These are phyloP conservation scores for Backusella circina DNA, from an alignment of 192 early-diverging fungal species.

Conservation along the genomic window DNA sequence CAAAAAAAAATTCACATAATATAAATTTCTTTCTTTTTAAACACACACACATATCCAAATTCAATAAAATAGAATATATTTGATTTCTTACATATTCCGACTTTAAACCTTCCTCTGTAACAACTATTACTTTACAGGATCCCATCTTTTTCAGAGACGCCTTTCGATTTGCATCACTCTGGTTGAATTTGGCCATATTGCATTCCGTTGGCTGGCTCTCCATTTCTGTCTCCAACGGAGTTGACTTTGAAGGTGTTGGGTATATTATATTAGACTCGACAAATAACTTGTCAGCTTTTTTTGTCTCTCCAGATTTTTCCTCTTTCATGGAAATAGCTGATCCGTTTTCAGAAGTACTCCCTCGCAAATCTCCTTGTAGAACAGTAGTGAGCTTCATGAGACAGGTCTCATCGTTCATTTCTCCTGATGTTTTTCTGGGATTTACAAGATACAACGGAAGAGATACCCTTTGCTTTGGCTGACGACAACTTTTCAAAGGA, in stretches of 20 bases:
- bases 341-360: neutral
- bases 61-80: too few relatives aligned
- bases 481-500: neutral
- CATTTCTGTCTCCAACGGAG: neutral
- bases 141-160: slow-evolving; percentile 9
- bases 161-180: neutral
- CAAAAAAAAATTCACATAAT: neutral
- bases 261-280: neutral
- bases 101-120: neutral
- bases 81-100: slow-evolving; percentile 4
- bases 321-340: neutral
- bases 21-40: neutral
- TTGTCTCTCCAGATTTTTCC: neutral
- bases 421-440: neutral
- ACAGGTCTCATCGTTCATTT: neutral
- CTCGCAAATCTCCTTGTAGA: neutral
- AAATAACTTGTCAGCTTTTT: neutral
- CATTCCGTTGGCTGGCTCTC: neutral
- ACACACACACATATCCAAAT: too few relatives aligned
- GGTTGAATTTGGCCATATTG: neutral
- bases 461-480: neutral
- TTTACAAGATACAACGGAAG: neutral
- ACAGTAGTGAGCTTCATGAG: neutral
- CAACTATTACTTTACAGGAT: neutral
- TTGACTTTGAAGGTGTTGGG: slow-evolving; percentile 20